Base-by-base conservation (phyloP, 768 basidiomycete genomes). In the Harrya chromipes region DNA sequence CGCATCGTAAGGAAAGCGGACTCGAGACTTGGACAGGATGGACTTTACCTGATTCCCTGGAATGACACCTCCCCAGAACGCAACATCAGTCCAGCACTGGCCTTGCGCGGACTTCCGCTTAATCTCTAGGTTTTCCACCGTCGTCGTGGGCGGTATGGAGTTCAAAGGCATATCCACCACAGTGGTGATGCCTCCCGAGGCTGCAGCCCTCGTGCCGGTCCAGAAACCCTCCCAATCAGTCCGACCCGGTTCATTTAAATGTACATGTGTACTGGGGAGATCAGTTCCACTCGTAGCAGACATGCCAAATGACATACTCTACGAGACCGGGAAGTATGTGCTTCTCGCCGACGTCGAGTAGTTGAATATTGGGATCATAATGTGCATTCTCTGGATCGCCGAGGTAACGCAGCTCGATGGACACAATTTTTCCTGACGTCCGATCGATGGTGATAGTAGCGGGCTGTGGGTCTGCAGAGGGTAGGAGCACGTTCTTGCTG, bases 151-250 rank as follows among this genome's bases (percentile, higher is more conserved):
- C 1, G 95, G 95, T 46, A 98, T 90, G 2, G 94, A 95, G 68
- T 99, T 97, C 47, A 99, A 74, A 3, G 95, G 97, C 95, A 98
- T 99, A 70, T 98, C 97, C 27, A 97, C 85, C 19, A 98, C 74
- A 6, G 92, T 91, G 8, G 94, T 97, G n/a, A 97, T 83, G 7
- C 95, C 97, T 19, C 95, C 95, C 1, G 92, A 87, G 2, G 84
- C 82, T 1, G 95, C 95, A 17, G 95, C 95, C 47, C 75, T 72
- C 1, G 94, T 94, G n/a, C 92, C 94, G 0, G 91, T 90, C 71
- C 78, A 81, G 65, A 97, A 95, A 0, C 94, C 94, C 63, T 97
- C 94, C 94, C 94, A 97, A 50, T 87, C 83, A 3, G 90, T 91
- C 21, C 94, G 82, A 12, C 94, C 94, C 8, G 93, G 94, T 60